Conservation (phyloP, 805 yeast species). For the Candida pini region DNA sequence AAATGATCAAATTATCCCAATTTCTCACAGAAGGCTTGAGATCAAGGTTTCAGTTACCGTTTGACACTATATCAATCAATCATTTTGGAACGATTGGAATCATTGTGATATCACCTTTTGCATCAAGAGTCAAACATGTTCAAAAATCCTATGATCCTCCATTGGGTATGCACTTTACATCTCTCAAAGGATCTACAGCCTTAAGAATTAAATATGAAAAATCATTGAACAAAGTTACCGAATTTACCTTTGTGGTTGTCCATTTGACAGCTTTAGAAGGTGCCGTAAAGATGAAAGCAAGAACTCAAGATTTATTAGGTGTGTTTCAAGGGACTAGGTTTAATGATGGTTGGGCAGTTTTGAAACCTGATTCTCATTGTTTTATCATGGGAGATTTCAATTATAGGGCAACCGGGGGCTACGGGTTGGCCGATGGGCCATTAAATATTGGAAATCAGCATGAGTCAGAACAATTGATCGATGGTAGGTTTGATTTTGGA, state of each 20-base stretch:
- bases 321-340: slow-evolving; percentile 53
- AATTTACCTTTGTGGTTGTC: slow-evolving; percentile 57
- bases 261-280: slow-evolving; percentile 85
- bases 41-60: slow-evolving; percentile 30
- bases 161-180: slow-evolving; percentile 56
- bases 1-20: slow-evolving; percentile 33
- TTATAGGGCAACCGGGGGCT: slow-evolving; percentile 48
- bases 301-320: slow-evolving; percentile 49
- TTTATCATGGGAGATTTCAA: slow-evolving; percentile 85
- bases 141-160: slow-evolving; percentile 29
- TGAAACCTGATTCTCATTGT: slow-evolving; percentile 51
- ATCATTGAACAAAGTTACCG: slow-evolving; percentile 17
- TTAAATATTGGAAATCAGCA: neutral
- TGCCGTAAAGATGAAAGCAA: slow-evolving; percentile 31
- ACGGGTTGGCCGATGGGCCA: slow-evolving; percentile 3
- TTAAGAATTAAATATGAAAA: slow-evolving; percentile 39
- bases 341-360: slow-evolving; percentile 47
- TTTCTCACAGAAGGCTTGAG: slow-evolving; percentile 31
- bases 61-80: slow-evolving; percentile 36
- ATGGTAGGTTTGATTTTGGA: slow-evolving; percentile 13
- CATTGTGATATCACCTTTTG: slow-evolving; percentile 41
- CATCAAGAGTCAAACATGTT: slow-evolving; percentile 17
- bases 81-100: slow-evolving; percentile 57
- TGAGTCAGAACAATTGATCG: neutral
- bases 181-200: slow-evolving; percentile 73